Percentiles rank a stretch among this genome's conserved stretches.
phyloP scores from a whole-genome alignment of 352 stramenopile species.

The Phytophthora fragariaefolia region DNA sequence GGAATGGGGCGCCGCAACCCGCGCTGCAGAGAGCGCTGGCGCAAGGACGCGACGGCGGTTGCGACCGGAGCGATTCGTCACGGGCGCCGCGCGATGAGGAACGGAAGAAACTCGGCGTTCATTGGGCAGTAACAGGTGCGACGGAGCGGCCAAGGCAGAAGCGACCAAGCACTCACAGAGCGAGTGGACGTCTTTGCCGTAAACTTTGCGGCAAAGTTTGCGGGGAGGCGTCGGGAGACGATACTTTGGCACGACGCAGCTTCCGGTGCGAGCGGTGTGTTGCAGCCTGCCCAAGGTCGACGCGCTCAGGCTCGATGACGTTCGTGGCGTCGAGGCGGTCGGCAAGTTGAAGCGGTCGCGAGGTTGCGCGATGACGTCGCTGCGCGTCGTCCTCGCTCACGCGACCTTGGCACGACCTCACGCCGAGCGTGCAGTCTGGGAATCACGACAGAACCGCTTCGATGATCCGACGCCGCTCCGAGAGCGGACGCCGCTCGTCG shows the following conservation, averaged over 20 bases:
- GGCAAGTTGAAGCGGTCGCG: background rate
- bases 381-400: background rate
- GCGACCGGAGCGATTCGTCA: background rate
- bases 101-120: constrained; percentile 7
- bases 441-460: background rate
- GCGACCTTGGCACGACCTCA: background rate
- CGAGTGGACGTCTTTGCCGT: too few species aligned
- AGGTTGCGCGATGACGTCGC: background rate
- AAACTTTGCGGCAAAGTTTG: too few species aligned
- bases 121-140: background rate
- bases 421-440: background rate
- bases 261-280: too few species aligned
- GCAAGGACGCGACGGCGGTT: constrained; percentile 1
- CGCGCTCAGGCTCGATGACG: too few species aligned
- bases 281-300: too few species aligned
- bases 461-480: constrained; percentile 1
- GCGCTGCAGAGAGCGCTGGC: constrained; percentile 3
- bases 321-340: too few species aligned
- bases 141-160: too few species aligned
- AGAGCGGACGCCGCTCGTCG: background rate
- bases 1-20: constrained; percentile 7
- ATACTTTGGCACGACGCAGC: too few species aligned
- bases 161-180: too few species aligned
- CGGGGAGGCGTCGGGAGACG: too few species aligned
- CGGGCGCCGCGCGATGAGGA: constrained; percentile 11